These are phyloP conservation scores for Rhynchospora breviuscula DNA, from an alignment of 176 grass and related monocot genomes.

Conservation along the genomic window DNA sequence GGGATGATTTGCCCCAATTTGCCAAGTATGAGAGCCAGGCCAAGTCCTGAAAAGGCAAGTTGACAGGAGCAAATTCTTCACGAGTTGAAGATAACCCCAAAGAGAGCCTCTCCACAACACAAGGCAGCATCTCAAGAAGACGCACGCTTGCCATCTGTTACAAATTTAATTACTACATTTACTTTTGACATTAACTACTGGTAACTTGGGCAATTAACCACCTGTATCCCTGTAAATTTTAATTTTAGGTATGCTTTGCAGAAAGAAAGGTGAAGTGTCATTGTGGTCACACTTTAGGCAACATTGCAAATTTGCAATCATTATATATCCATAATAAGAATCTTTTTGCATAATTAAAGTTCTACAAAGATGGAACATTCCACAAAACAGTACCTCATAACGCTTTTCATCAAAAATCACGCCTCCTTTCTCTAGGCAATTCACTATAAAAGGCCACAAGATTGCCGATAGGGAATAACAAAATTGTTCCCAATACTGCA, in stretches of 20 bases:
- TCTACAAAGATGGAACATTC: neutral
- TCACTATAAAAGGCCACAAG: conserved; percentile 71
- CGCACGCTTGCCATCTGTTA: conserved; percentile 89
- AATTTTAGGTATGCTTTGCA: conserved; percentile 47
- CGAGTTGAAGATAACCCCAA: conserved; percentile 26
- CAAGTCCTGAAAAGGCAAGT: conserved; percentile 33
- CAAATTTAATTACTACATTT: conserved; percentile 24
- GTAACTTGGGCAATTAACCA: neutral
- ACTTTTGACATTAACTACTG: conserved; percentile 3
- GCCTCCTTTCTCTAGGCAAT: conserved; percentile 63
- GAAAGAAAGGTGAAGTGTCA: neutral
- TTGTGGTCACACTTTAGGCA: neutral
- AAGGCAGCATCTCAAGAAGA: conserved; percentile 69
- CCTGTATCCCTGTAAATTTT: neutral
- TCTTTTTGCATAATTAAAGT: neutral
- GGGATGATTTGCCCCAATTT: conserved; percentile 85
- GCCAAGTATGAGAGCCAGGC: conserved; percentile 59
- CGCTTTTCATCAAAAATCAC: conserved; percentile 49
- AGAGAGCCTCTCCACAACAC: conserved; percentile 56
- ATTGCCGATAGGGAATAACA: conserved; percentile 54
- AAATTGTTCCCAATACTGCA: conserved; percentile 75
- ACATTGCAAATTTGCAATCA: neutral
- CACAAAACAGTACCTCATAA: conserved; percentile 53
- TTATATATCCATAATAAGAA: neutral
- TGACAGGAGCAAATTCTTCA: conserved; percentile 18